Conservation (phyloP, 1,139 yeast species). For the Wickerhamomyces sp. region DNA sequence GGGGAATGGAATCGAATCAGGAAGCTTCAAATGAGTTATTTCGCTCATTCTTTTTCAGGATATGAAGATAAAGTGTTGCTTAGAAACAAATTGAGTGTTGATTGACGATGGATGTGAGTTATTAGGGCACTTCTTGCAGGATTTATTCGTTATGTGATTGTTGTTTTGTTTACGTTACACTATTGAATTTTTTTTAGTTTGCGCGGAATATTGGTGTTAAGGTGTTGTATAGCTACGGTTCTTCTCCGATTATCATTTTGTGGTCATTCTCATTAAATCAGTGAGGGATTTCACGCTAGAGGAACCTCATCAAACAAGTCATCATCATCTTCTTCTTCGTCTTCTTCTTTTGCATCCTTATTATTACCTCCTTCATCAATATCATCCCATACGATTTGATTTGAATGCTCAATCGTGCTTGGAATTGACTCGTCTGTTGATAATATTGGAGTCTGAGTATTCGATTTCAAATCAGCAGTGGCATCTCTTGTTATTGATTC, state of each 20-base stretch:
- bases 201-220: neutral
- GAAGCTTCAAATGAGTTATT: slow-evolving; percentile 31
- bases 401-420: too few species aligned
- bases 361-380: neutral
- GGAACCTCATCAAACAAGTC: slow-evolving; percentile 1
- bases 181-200: neutral
- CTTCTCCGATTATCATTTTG: too few species aligned
- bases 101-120: too few species aligned
- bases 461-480: too few species aligned
- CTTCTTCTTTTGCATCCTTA: neutral
- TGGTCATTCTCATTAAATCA: neutral
- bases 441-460: too few species aligned
- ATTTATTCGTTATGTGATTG: too few species aligned
- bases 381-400: too few species aligned
- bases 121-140: too few species aligned
- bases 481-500: too few species aligned
- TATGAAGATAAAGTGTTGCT: neutral
- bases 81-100: too few species aligned
- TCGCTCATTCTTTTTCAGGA: slow-evolving; percentile 20
- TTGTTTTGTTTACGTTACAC: neutral
- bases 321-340: neutral
- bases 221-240: neutral
- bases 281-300: neutral
- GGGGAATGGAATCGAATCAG: slow-evolving; percentile 54
- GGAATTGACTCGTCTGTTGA: too few species aligned